Evolutionary conservation across 257 asterid species (phyloP).

Genomic region (Misopates orontium): DNA sequence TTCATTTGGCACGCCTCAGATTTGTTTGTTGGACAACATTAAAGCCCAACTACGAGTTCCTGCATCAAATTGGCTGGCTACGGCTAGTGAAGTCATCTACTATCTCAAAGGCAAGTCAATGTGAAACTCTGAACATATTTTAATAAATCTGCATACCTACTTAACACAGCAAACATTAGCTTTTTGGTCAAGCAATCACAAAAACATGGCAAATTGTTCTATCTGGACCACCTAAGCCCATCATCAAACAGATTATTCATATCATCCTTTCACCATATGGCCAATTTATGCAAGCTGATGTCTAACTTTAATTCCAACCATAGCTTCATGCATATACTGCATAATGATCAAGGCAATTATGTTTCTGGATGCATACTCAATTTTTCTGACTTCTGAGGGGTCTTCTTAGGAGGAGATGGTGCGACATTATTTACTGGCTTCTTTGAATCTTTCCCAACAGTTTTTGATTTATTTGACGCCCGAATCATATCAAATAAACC

Average conservation of each 20-base stretch:
- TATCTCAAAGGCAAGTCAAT: neutral
- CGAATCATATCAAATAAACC: conserved; percentile 83
- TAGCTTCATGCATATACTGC: conserved; percentile 21
- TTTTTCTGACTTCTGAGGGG: conserved; percentile 48
- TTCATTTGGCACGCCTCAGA: neutral
- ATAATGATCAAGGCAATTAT: conserved; percentile 9
- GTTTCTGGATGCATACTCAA: conserved; percentile 35
- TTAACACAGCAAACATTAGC: no score
- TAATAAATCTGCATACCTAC: neutral
- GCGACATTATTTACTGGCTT: conserved; percentile 51
- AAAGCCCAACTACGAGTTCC: neutral
- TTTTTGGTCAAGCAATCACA: neutral
- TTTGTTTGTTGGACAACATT: neutral
- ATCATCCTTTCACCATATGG: neutral
- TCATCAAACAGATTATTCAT: conserved; percentile 3
- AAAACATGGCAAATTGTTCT: neutral
- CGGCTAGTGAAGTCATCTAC: neutral
- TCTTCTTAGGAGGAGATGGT: conserved; percentile 62
- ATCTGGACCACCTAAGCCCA: neutral
- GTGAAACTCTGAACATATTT: conserved; percentile 1
- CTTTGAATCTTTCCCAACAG: conserved; percentile 42
- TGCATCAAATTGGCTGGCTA: neutral
- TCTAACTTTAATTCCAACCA: conserved; percentile 1
- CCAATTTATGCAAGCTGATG: neutral
- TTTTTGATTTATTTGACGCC: conserved; percentile 60